These are phyloP conservation scores for Alternaria rosae DNA, from an alignment of 2,329 filamentous ascomycete genomes.

Conservation along the genomic window DNA sequence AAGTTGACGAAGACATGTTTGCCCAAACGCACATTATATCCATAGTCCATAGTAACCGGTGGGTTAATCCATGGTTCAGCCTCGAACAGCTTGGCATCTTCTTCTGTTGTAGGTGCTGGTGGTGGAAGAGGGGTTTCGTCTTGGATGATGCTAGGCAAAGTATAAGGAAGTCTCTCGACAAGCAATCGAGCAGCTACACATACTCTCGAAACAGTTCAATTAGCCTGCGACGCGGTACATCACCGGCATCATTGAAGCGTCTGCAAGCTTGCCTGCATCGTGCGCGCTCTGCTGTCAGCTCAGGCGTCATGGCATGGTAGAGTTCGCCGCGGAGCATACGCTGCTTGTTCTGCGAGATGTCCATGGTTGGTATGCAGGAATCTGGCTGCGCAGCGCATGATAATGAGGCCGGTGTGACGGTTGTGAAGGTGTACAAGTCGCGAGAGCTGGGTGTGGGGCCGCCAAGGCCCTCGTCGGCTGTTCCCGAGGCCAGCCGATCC, in stretches of 20 bases:
- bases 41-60: slow-evolving; percentile 78
- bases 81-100: slow-evolving; percentile 70
- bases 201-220: slow-evolving; percentile 77
- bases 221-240: slow-evolving; percentile 66
- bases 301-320: slow-evolving; percentile 76
- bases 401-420: not conserved
- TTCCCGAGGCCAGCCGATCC: not conserved
- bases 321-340: slow-evolving; percentile 73
- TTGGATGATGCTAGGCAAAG: slow-evolving; percentile 62
- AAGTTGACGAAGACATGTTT: slow-evolving; percentile 77
- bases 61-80: slow-evolving; percentile 73
- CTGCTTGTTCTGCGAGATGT: slow-evolving; percentile 46
- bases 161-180: slow-evolving; percentile 10
- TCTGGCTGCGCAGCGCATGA: not conserved
- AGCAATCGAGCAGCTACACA: slow-evolving; percentile 42
- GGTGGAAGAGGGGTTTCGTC: slow-evolving; percentile 71
- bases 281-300: slow-evolving; percentile 69
- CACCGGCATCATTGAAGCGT: slow-evolving; percentile 69
- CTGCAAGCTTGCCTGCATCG: slow-evolving; percentile 68
- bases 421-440: not conserved
- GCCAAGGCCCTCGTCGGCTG: slow-evolving; percentile 7
- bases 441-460: not conserved
- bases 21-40: slow-evolving; percentile 75
- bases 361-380: slow-evolving; percentile 22
- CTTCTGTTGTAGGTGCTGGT: slow-evolving; percentile 61